Conservation (phyloP, 75 land plant genomes). For the Azolla pinnata region DNA sequence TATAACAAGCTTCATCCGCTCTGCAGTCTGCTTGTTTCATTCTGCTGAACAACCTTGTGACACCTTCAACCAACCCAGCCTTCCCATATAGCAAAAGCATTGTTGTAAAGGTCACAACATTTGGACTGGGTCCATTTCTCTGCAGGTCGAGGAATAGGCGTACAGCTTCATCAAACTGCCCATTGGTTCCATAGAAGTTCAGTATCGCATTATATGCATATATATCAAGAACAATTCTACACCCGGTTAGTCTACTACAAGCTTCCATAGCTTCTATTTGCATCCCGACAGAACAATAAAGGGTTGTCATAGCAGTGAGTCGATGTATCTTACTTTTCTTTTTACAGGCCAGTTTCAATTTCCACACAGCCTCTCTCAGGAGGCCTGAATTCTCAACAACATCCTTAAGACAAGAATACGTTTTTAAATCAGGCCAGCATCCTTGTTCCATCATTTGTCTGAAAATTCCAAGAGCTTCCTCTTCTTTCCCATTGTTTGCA, state of each 20-base stretch:
- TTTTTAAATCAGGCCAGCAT: constrained; percentile 38
- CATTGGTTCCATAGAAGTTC: constrained; percentile 50
- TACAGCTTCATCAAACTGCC: constrained; percentile 50
- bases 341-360: constrained; percentile 36
- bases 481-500: constrained; percentile 32
- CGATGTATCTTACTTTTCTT: constrained; percentile 35
- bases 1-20: constrained; percentile 46
- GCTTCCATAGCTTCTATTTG: constrained; percentile 46
- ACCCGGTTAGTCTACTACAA: constrained; percentile 28
- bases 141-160: constrained; percentile 56
- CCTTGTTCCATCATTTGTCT: constrained; percentile 39
- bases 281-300: constrained; percentile 52
- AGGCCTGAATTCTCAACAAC: constrained; percentile 47
- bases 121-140: constrained; percentile 45
- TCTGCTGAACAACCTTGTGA: constrained; percentile 49
- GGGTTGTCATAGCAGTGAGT: constrained; percentile 29
- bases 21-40: constrained; percentile 54
- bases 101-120: constrained; percentile 53
- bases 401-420: constrained; percentile 42
- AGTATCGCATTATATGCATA: constrained; percentile 60
- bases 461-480: constrained; percentile 39
- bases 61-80: constrained; percentile 67
- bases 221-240: constrained; percentile 35
- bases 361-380: constrained; percentile 35
- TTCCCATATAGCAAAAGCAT: constrained; percentile 71